A percentile compares a stretch with the other conserved stretches of the same genome.
Evolutionary conservation across 805 yeast genomes (phyloP).

Genomic region (Cyberlindnera subsufficiens): DNA sequence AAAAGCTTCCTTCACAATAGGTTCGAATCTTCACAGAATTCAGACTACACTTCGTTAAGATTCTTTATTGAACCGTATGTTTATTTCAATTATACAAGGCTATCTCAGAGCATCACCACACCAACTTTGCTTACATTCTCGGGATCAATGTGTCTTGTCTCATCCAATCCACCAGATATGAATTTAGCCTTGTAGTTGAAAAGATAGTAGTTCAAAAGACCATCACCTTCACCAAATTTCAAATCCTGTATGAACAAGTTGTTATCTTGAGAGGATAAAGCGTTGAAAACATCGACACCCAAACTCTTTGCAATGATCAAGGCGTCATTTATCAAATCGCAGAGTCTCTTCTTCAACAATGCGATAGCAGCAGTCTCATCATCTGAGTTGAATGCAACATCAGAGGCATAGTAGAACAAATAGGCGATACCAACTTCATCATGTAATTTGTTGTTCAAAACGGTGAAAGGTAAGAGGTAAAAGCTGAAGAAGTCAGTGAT

Average conservation of each 20-base stretch:
- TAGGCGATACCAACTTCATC: slow-evolving; percentile 79
- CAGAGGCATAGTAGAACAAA: slow-evolving; percentile 82
- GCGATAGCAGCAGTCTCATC: slow-evolving; percentile 35
- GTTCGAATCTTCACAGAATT: no score
- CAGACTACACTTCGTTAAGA: no score
- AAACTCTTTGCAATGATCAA: slow-evolving; percentile 63
- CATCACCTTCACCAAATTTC: slow-evolving; percentile 93
- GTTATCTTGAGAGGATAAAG: slow-evolving; percentile 87
- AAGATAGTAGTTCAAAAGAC: slow-evolving; percentile 81
- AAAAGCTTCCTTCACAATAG: no score
- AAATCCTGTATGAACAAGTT: slow-evolving; percentile 72
- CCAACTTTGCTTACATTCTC: slow-evolving; percentile 77
- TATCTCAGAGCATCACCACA: slow-evolving; percentile 65
- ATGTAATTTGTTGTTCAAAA: slow-evolving; percentile 59
- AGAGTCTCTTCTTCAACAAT: slow-evolving; percentile 52
- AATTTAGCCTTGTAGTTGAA: slow-evolving; percentile 87
- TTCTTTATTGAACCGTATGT: no score
- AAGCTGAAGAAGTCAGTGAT: slow-evolving; percentile 89
- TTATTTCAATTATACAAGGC: no score
- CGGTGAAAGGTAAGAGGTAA: slow-evolving; percentile 83
- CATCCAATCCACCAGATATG: slow-evolving; percentile 72
- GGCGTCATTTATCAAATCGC: slow-evolving; percentile 62
- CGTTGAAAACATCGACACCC: slow-evolving; percentile 88
- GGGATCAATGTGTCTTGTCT: slow-evolving; percentile 44
- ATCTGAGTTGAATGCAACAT: slow-evolving; percentile 39